These are phyloP conservation scores for Heliocybe sulcata DNA, from an alignment of 1,284 basidiomycete genomes.

Conservation along the genomic window DNA sequence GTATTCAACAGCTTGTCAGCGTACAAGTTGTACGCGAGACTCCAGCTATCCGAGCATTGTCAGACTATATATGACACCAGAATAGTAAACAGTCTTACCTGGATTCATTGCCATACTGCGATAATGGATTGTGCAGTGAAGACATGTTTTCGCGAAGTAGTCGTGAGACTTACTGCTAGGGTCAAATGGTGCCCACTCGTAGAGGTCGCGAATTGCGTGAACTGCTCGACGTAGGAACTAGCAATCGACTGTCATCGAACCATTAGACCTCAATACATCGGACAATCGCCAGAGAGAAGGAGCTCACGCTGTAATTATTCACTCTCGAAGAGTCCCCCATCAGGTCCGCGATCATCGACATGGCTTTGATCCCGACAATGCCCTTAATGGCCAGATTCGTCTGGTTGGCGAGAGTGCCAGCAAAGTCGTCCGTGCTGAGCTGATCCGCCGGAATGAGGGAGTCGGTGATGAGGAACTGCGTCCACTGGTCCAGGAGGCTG, in stretches of 20 bases:
- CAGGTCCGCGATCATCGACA: conserved; percentile 48
- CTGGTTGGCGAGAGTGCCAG: conserved; percentile 64
- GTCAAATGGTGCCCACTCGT: conserved; percentile 41
- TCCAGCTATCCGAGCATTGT: conserved; percentile 37
- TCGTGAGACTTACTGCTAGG: conserved; percentile 29
- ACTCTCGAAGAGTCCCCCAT: conserved; percentile 41
- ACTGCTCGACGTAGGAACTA: conserved; percentile 44
- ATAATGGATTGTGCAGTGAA: too few relatives aligned
- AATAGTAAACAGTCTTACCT: too few relatives aligned
- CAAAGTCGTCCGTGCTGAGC: conserved; percentile 69
- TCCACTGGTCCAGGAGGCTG: conserved; percentile 61
- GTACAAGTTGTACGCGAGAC: conserved; percentile 59
- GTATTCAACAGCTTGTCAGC: conserved; percentile 58
- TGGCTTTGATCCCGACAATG: conserved; percentile 64
- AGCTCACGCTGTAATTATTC: conserved; percentile 52
- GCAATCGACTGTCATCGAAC: conserved; percentile 40
- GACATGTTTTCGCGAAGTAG: too few relatives aligned
- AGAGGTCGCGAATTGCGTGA: conserved; percentile 42
- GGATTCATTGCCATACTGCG: conserved; percentile 37
- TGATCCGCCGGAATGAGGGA: conserved; percentile 53
- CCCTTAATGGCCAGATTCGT: conserved; percentile 77
- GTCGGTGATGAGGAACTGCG: conserved; percentile 59
- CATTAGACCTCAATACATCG: too few relatives aligned
- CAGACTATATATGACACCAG: too few relatives aligned
- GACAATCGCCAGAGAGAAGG: too few relatives aligned